Evolutionary conservation across 176 grass and related monocot species (phyloP).

Genomic region (Juncus effusus): DNA sequence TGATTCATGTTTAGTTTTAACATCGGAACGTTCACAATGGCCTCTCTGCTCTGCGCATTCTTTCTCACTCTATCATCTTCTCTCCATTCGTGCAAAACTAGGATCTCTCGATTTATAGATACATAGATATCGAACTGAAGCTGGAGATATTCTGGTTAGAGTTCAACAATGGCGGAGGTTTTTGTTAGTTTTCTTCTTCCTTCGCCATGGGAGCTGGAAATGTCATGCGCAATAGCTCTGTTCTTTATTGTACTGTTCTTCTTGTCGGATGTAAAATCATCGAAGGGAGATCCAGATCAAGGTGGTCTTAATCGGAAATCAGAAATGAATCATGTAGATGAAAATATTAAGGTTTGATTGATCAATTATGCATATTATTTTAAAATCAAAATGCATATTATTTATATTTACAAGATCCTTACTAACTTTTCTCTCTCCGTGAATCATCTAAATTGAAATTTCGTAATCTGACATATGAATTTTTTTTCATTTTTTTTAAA

Average conservation of each 20-base stretch:
- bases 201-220: conserved; percentile 74
- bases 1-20: neutral
- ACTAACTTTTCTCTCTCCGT: too few relatives aligned
- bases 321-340: neutral
- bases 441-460: neutral
- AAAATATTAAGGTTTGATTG: conserved; percentile 1
- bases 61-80: neutral
- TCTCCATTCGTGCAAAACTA: neutral
- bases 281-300: neutral
- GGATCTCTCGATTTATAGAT: neutral
- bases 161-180: conserved; percentile 30
- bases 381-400: conserved; percentile 6
- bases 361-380: neutral
- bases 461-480: too few relatives aligned
- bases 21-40: neutral
- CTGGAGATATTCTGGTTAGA: conserved; percentile 1
- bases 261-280: conserved; percentile 29
- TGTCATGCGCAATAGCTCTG: conserved; percentile 50
- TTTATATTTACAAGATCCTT: too few relatives aligned
- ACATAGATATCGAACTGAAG: neutral
- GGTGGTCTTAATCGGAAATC: neutral
- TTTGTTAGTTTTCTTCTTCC: conserved; percentile 55
- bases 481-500: too few relatives aligned
- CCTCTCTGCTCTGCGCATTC: neutral
- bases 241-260: conserved; percentile 41